Evolutionary conservation across 139 green algal genomes (phyloP).

Genomic region (Closterium sp.): DNA sequence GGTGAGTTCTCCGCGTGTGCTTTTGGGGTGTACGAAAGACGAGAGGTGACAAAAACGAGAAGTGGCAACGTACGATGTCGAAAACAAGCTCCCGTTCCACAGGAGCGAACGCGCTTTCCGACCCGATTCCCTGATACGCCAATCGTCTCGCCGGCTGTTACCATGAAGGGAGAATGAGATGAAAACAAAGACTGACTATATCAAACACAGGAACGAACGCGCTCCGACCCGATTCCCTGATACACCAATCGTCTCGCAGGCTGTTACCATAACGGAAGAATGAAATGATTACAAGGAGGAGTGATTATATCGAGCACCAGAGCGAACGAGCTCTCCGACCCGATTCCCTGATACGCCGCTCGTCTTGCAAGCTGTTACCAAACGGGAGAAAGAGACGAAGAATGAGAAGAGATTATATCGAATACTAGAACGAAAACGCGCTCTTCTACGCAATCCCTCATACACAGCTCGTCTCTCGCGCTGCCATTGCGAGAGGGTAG

Average conservation of each 20-base stretch:
- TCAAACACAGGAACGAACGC: slow-evolving; percentile 55
- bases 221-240: slow-evolving; percentile 32
- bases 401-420: not conserved
- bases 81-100: slow-evolving; percentile 96
- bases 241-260: slow-evolving; percentile 36
- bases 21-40: too few species aligned
- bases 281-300: not conserved
- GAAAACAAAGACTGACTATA: not conserved
- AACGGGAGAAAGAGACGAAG: not conserved
- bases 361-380: slow-evolving; percentile 32
- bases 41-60: not conserved
- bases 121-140: slow-evolving; percentile 35
- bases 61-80: slow-evolving; percentile 61
- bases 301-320: slow-evolving; percentile 36
- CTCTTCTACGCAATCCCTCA: too few species aligned
- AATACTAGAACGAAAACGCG: slow-evolving; percentile 61
- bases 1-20: not conserved
- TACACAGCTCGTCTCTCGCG: slow-evolving; percentile 31
- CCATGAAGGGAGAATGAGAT: not conserved
- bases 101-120: slow-evolving; percentile 68
- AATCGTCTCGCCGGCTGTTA: slow-evolving; percentile 35
- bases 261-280: not conserved
- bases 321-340: slow-evolving; percentile 49
- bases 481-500: not conserved
- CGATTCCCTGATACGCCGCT: slow-evolving; percentile 34